Evolutionary conservation across 176 grass and related monocot species (phyloP).

Genomic region (Musa acuminata): DNA sequence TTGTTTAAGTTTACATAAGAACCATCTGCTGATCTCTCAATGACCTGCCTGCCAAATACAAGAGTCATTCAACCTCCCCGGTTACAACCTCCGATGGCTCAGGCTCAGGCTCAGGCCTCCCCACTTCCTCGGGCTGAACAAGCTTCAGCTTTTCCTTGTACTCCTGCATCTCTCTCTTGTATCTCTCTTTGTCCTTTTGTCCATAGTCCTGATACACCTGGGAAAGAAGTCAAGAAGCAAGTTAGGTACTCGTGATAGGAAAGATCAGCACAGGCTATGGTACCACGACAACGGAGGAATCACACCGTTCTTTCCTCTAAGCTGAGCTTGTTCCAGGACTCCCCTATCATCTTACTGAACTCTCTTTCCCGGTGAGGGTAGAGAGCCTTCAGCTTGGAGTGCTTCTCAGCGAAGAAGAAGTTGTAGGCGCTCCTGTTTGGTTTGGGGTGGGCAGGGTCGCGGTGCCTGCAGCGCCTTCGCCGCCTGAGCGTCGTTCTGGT

Average conservation of each 20-base stretch:
- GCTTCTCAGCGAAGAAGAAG: slow-evolving; percentile 45
- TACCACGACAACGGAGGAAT: too few relatives aligned
- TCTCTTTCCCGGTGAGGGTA: slow-evolving; percentile 41
- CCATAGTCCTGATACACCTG: not conserved
- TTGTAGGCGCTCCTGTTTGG: slow-evolving; percentile 48
- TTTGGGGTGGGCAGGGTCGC: slow-evolving; percentile 36
- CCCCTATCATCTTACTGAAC: slow-evolving; percentile 46
- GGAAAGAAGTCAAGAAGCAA: not conserved
- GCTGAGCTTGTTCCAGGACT: slow-evolving; percentile 40
- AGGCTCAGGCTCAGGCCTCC: too few relatives aligned
- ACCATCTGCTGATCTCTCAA: too few relatives aligned
- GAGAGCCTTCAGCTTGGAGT: slow-evolving; percentile 32
- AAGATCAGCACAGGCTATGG: too few relatives aligned
- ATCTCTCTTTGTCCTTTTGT: not conserved
- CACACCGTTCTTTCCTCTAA: slow-evolving; percentile 34
- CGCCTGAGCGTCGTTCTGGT: not conserved
- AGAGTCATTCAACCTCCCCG: too few relatives aligned
- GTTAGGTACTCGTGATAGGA: not conserved
- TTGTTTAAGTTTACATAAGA: too few relatives aligned
- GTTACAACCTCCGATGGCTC: too few relatives aligned
- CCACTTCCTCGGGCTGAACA: not conserved
- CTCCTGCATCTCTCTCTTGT: slow-evolving; percentile 2
- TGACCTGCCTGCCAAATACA: too few relatives aligned
- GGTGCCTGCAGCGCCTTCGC: slow-evolving; percentile 18
- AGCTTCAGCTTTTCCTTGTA: not conserved